Evolutionary conservation across 768 basidiomycete genomes (phyloP), one percentile per base, ranked within the genome.

Genomic region (Trametes sanguinea): DNA sequence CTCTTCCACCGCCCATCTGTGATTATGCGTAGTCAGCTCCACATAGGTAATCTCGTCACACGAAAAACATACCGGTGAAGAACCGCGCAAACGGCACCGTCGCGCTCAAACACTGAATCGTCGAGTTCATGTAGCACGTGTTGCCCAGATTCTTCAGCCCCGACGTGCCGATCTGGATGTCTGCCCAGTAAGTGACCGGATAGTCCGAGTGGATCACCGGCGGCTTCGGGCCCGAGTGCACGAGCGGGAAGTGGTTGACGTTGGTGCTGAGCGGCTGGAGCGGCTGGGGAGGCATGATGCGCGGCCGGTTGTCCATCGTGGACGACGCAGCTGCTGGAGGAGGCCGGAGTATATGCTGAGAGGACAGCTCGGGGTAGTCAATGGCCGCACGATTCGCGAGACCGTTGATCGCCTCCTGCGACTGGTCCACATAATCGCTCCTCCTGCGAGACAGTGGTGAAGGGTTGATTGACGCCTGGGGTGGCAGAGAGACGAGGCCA

Each of bases 71-170:
- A 95, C 94, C 90, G 4, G 87, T 88, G 69, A 99, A 98, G 77
- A 95, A 98, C 56, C 87, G 82, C 33, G 95, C 85, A 74, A 99
- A 96, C 0, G 96, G 96, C 6, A 91, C 85, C 0, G 96, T 97
- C 0, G 95, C 95, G 71, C 89, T 94, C 71, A 99, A 78, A 73
- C 97, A 99, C 75, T 99, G 97, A 14, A 99, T 85, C 6, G 94
- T 95, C 33, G 97, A 92, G 73, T 98, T 98, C 94, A 98, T 98
- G 72, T 98, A 99, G 74, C 97, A 99, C 7, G 97, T 99, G 73
- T 98, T 98, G 16, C 91, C 89, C 62, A 98, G 71, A 72, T 99
- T 99, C 83, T 95, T 95, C 71, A 99, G 74, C 3, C 96, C 96
- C 0, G 88, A 86, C 17, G 86, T 86, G 27, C 88, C 89, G 56